Evolutionary conservation across 1,139 yeast genomes (phyloP).

Genomic region (Kodamaea suecica): DNA sequence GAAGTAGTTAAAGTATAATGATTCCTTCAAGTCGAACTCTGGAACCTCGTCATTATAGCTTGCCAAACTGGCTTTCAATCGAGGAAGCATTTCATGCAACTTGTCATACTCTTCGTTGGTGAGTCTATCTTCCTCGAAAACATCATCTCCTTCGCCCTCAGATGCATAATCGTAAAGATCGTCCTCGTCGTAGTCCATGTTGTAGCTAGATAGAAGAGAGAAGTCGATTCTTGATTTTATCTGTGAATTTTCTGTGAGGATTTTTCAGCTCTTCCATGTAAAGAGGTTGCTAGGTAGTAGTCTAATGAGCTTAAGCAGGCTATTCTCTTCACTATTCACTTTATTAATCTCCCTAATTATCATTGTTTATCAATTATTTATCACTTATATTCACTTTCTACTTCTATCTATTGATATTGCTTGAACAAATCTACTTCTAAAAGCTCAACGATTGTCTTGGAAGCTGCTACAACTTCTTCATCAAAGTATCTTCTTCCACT

Average conservation of each 20-base stretch:
- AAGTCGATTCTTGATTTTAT: neutral
- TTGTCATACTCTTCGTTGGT: constrained; percentile 50
- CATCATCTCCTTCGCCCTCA: constrained; percentile 26
- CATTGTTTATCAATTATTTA: too few relatives aligned
- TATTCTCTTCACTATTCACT: neutral
- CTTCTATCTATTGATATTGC: constrained; percentile 11
- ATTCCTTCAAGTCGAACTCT: constrained; percentile 55
- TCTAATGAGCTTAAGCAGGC: too few relatives aligned
- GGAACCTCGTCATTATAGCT: constrained; percentile 45
- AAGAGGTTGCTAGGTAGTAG: neutral
- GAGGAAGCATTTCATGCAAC: constrained; percentile 42
- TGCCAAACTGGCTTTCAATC: constrained; percentile 31
- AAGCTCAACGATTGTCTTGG: constrained; percentile 18
- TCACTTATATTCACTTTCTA: constrained; percentile 7
- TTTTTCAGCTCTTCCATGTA: neutral
- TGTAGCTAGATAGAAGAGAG: neutral
- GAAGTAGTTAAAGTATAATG: constrained; percentile 59
- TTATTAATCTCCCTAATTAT: neutral
- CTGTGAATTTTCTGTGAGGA: neutral
- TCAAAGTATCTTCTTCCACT: constrained; percentile 52
- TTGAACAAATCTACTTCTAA: constrained; percentile 27
- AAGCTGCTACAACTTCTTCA: constrained; percentile 52
- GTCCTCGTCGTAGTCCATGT: constrained; percentile 25
- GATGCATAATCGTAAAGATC: constrained; percentile 46
- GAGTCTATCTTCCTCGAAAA: constrained; percentile 41